Conservation (phyloP, 495 filamentous ascomycete species). For the Penicillium canescens region DNA sequence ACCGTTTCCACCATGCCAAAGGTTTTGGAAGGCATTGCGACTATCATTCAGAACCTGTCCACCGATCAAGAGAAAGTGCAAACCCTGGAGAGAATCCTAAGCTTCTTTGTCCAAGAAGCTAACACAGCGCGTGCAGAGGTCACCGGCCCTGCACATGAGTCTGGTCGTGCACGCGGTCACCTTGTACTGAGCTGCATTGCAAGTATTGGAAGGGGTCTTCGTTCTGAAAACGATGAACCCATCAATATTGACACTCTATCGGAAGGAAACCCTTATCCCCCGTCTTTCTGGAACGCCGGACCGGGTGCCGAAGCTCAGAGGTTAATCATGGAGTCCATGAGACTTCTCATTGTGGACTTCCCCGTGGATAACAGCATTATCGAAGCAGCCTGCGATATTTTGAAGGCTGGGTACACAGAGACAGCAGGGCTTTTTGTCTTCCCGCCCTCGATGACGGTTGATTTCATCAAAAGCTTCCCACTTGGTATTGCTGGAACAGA, state of each 20-base stretch:
- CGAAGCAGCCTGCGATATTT: conserved; percentile 72
- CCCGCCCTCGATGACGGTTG: conserved; percentile 64
- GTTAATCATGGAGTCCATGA: conserved; percentile 56
- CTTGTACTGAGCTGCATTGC: conserved; percentile 70
- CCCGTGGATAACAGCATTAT: conserved; percentile 66
- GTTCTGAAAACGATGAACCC: conserved; percentile 66
- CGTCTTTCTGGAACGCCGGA: conserved; percentile 61
- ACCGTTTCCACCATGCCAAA: conserved; percentile 75
- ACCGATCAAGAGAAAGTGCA: conserved; percentile 61
- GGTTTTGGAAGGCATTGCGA: conserved; percentile 79
- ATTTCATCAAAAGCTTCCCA: conserved; percentile 66
- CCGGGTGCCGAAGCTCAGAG: conserved; percentile 56
- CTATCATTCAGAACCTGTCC: conserved; percentile 77
- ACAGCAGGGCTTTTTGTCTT: conserved; percentile 75
- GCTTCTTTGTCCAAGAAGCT: conserved; percentile 52
- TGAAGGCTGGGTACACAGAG: conserved; percentile 80
- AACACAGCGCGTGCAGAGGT: conserved; percentile 38
- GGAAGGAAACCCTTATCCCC: conserved; percentile 34
- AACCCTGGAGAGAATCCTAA: conserved; percentile 64
- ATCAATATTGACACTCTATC: conserved; percentile 61
- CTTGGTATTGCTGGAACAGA: conserved; percentile 68
- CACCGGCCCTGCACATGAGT: conserved; percentile 38
- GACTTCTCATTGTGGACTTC: conserved; percentile 52
- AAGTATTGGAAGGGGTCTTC: conserved; percentile 78
- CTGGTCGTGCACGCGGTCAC: conserved; percentile 55